Evolutionary conservation across 176 grass and related monocot genomes (phyloP).

Genomic region (Eragrostis curvula): DNA sequence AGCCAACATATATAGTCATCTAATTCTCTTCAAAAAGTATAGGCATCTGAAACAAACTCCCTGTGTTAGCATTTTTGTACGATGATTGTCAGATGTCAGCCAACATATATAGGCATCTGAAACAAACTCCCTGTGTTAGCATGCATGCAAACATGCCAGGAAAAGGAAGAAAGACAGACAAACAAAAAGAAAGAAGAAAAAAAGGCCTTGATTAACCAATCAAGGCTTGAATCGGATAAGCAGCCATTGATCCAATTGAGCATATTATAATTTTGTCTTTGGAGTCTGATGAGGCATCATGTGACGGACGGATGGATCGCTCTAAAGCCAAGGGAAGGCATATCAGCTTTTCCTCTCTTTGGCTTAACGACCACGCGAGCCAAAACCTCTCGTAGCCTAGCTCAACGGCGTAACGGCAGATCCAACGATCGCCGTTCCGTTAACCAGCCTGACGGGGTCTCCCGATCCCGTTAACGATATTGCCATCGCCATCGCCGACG

Average conservation of each 20-base stretch:
- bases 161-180: not conserved
- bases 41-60: too few relatives aligned
- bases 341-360: not conserved
- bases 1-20: too few relatives aligned
- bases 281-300: constrained; percentile 20
- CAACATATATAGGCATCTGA: too few relatives aligned
- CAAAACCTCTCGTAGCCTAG: not conserved
- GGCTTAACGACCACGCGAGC: constrained; percentile 38
- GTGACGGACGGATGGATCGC: not conserved
- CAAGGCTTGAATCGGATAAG: not conserved
- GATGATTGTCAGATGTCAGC: too few relatives aligned
- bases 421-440: not conserved
- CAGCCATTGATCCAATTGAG: not conserved
- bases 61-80: constrained; percentile 5
- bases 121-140: not conserved
- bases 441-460: not conserved
- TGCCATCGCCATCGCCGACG: not conserved
- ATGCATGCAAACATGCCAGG: constrained; percentile 3
- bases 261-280: not conserved
- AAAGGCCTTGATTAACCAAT: not conserved
- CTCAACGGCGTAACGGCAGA: not conserved
- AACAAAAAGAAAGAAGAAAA: not conserved
- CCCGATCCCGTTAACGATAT: not conserved
- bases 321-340: constrained; percentile 35
- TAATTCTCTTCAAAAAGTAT: too few relatives aligned